phyloP scores from a whole-genome alignment of 192 early-diverging fungal species.

The Rhizoclosmatium sp. region DNA sequence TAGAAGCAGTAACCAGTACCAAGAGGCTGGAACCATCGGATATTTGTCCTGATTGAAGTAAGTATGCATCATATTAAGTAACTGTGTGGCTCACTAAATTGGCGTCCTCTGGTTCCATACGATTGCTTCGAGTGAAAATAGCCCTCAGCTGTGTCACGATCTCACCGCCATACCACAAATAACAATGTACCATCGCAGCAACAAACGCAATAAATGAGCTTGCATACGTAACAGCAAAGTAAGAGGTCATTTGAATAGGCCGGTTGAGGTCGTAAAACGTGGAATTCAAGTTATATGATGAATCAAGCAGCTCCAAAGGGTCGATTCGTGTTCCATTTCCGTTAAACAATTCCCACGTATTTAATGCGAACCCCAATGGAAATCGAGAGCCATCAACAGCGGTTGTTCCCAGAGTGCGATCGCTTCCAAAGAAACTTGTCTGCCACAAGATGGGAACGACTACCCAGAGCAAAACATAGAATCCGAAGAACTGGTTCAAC shows the following conservation, averaged over 20 bases:
- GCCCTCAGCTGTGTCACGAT: conserved; percentile 14
- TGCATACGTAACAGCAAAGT: conserved; percentile 35
- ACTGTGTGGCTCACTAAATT: conserved; percentile 19
- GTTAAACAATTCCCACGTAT: conserved; percentile 33
- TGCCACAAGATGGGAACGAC: conserved; percentile 45
- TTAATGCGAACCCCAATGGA: conserved; percentile 24
- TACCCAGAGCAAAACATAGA: conserved; percentile 38
- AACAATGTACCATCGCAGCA: conserved; percentile 63
- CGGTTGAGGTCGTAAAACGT: conserved; percentile 24
- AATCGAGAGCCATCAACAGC: conserved; percentile 9
- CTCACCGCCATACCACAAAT: conserved; percentile 64
- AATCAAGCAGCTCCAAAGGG: not conserved
- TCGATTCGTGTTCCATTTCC: conserved; percentile 20
- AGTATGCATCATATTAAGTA: conserved; percentile 37
- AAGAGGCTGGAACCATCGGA: conserved; percentile 35
- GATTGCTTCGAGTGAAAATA: not conserved
- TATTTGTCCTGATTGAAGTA: conserved; percentile 37
- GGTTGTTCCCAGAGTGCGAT: conserved; percentile 24
- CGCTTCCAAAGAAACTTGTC: conserved; percentile 43
- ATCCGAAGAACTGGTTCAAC: conserved; percentile 28
- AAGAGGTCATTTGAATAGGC: conserved; percentile 37
- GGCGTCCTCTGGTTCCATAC: too few relatives aligned
- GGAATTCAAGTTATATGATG: conserved; percentile 28
- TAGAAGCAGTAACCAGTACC: conserved; percentile 29
- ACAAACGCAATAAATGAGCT: conserved; percentile 56